These are phyloP conservation scores for Postia placenta DNA, from an alignment of 768 basidiomycete genomes.

Conservation along the genomic window DNA sequence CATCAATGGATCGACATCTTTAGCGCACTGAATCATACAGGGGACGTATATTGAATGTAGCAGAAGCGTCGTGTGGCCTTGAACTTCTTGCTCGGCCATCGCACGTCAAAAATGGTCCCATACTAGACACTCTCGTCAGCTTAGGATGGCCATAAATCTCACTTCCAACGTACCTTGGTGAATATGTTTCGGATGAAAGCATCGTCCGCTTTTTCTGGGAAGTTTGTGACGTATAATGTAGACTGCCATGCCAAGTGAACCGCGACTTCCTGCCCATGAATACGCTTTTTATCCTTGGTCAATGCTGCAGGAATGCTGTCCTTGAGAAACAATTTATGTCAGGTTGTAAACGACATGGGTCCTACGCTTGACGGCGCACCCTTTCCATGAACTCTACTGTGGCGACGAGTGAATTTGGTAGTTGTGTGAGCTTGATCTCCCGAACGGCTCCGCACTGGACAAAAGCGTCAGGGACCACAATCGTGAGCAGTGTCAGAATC, in stretches of 20 bases:
- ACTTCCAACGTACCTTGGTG: constrained; percentile 47
- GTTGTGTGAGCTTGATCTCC: constrained; percentile 71
- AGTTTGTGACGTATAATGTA: constrained; percentile 94
- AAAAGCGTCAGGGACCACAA: constrained; percentile 12
- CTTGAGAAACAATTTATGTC: constrained; percentile 28
- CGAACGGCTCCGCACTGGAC: constrained; percentile 80
- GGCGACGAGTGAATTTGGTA: constrained; percentile 60
- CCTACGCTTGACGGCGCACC: constrained; percentile 29
- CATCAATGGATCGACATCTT: neutral
- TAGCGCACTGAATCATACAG: constrained; percentile 38
- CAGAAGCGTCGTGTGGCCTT: constrained; percentile 88
- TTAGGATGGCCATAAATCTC: constrained; percentile 4
- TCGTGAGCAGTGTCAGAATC: no score
- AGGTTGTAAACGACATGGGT: neutral
- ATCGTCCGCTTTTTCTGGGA: constrained; percentile 83
- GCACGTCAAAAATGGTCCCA: constrained; percentile 87
- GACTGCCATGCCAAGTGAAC: constrained; percentile 93
- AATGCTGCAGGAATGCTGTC: constrained; percentile 81
- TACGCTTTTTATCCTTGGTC: constrained; percentile 90
- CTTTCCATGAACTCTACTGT: constrained; percentile 83
- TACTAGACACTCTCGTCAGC: constrained; percentile 42
- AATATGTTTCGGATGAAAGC: constrained; percentile 69
- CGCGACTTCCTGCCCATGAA: constrained; percentile 68
- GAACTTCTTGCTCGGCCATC: constrained; percentile 98
- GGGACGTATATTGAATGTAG: constrained; percentile 86